Percentiles rank a stretch among this genome's conserved stretches.
Evolutionary conservation across 177 flowering plant genomes (phyloP).

Genomic region (Telopea speciosissima): DNA sequence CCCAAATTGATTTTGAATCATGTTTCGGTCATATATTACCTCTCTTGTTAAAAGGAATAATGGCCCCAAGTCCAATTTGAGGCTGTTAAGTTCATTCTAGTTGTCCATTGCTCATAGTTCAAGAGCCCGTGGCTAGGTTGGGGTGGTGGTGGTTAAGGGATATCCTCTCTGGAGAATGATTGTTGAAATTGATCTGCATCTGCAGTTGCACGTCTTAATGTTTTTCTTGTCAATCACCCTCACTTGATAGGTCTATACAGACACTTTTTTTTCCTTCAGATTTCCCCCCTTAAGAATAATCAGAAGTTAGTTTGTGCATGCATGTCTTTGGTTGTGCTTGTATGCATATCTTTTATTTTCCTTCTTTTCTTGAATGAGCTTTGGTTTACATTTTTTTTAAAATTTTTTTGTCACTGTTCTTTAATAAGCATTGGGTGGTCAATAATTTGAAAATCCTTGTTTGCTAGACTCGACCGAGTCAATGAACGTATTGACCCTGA

Average conservation of each 20-base stretch:
- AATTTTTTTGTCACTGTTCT: neutral
- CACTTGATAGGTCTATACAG: neutral
- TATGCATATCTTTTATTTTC: constrained; percentile 5
- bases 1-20: too few relatives aligned
- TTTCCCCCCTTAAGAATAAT: neutral
- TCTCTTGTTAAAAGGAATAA: too few relatives aligned
- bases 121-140: too few relatives aligned
- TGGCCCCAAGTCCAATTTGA: too few relatives aligned
- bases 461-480: constrained; percentile 31
- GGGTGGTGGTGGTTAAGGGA: too few relatives aligned
- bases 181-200: constrained; percentile 2
- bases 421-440: constrained; percentile 25
- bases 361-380: too few relatives aligned
- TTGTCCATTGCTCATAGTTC: too few relatives aligned
- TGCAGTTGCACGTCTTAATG: constrained; percentile 6
- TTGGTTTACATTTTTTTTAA: neutral
- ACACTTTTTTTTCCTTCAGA: too few relatives aligned
- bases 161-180: too few relatives aligned
- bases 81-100: too few relatives aligned
- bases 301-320: neutral
- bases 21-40: too few relatives aligned
- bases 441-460: constrained; percentile 20
- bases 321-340: neutral
- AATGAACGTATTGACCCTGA: constrained; percentile 32
- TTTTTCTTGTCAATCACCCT: constrained; percentile 7